A percentile compares a stretch with the other conserved stretches of the same genome.
phyloP scores from a whole-genome alignment of 768 basidiomycete species.

The Ramaria sp. region DNA sequence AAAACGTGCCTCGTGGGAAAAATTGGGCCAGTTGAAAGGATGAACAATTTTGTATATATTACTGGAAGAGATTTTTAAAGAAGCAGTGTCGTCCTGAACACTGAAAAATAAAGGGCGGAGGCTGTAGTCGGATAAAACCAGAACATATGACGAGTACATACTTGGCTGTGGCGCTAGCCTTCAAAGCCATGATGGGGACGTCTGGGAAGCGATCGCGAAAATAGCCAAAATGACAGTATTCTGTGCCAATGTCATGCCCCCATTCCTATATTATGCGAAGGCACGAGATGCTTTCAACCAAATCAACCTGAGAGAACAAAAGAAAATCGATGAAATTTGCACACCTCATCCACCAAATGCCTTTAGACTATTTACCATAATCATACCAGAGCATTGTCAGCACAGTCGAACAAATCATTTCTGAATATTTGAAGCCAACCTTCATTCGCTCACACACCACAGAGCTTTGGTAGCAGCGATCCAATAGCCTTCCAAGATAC shows the following conservation, averaged over 20 bases:
- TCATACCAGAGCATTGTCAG: too few species aligned
- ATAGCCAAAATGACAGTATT: constrained; percentile 60
- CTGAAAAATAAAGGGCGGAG: constrained; percentile 25
- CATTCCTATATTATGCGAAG: constrained; percentile 43
- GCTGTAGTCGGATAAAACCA: neutral
- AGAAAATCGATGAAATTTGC: too few species aligned
- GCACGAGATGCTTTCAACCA: constrained; percentile 39
- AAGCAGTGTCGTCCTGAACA: constrained; percentile 64
- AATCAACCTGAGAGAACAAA: too few species aligned
- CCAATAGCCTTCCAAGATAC: too few species aligned
- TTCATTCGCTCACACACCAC: too few species aligned
- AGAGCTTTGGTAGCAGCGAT: too few species aligned
- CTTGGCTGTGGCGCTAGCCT: constrained; percentile 70
- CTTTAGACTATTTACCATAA: too few species aligned
- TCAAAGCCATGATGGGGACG: constrained; percentile 81
- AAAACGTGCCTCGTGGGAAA: constrained; percentile 62
- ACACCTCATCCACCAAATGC: too few species aligned
- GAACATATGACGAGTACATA: constrained; percentile 22
- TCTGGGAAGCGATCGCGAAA: constrained; percentile 56
- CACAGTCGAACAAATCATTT: too few species aligned
- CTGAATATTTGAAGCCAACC: too few species aligned
- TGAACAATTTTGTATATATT: constrained; percentile 57
- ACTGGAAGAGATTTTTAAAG: constrained; percentile 47
- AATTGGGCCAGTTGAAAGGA: constrained; percentile 71
- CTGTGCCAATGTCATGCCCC: constrained; percentile 72